Conservation (phyloP, 2,329 filamentous ascomycete species). For the Fusarium beomiforme region DNA sequence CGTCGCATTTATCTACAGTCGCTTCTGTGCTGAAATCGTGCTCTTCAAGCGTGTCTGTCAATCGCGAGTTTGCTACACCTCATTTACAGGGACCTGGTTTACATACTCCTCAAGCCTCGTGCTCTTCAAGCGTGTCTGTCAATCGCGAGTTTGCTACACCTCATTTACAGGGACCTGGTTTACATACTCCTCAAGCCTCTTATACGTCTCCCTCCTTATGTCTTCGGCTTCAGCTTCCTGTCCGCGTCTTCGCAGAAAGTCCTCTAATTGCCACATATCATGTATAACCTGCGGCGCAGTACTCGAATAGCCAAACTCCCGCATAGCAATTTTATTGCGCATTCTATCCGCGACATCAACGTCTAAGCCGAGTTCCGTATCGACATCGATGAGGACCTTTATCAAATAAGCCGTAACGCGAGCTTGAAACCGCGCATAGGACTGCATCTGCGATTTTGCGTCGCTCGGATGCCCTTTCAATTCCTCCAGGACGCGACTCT, state of each 20-base stretch:
- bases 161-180: background rate
- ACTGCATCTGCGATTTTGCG: background rate
- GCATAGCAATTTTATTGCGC: background rate
- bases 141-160: background rate
- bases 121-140: no score
- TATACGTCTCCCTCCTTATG: conserved; percentile 5
- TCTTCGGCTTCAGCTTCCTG: background rate
- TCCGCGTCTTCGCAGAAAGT: background rate
- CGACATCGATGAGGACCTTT: conserved; percentile 9
- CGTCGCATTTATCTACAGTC: background rate
- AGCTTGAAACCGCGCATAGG: background rate
- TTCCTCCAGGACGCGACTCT: conserved; percentile 7
- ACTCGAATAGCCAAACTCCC: conserved; percentile 7
- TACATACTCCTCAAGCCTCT: conserved; percentile 12
- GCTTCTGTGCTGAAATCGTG: background rate
- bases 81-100: background rate
- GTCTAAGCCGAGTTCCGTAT: background rate
- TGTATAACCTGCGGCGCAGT: conserved; percentile 11
- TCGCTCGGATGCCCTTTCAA: background rate
- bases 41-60: background rate
- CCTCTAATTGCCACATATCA: conserved; percentile 17
- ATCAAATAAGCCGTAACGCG: conserved; percentile 10
- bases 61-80: background rate
- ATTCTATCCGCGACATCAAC: conserved; percentile 12
- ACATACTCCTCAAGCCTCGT: conserved; percentile 16